phyloP scores from a whole-genome alignment of 2,329 filamentous ascomycete genomes.

The Neofusicoccum kwambonambiense region DNA sequence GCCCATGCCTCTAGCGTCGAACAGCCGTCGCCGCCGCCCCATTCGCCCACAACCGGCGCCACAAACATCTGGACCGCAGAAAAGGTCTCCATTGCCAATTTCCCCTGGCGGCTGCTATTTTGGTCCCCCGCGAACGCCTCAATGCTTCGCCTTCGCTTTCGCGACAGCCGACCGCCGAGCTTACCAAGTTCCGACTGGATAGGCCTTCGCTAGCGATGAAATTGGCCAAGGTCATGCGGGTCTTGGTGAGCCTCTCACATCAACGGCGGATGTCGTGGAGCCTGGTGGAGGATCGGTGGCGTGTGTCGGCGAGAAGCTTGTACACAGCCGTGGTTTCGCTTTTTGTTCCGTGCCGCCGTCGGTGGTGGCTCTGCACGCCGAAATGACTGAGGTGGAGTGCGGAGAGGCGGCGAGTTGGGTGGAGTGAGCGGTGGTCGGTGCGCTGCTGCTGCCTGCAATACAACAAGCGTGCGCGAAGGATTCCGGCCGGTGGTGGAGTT shows the following conservation, averaged over 20 bases:
- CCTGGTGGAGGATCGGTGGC: background rate
- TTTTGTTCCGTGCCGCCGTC: background rate
- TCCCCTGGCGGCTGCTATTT: background rate
- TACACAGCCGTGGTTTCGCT: background rate
- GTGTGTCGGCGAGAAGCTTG: background rate
- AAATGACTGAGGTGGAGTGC: background rate
- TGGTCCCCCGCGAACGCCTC: background rate
- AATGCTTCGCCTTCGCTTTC: slow-evolving; percentile 2
- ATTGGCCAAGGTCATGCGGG: background rate
- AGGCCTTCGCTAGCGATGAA: background rate
- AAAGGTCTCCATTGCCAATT: background rate
- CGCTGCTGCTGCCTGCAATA: background rate
- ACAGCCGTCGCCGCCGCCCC: background rate
- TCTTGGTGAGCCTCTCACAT: background rate
- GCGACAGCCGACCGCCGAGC: background rate
- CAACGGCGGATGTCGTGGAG: background rate
- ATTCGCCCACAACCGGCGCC: background rate
- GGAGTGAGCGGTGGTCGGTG: background rate
- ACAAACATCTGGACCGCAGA: background rate
- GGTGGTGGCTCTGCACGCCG: too few relatives aligned
- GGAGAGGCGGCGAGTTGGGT: background rate
- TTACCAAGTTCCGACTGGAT: background rate
- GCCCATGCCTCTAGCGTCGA: background rate
- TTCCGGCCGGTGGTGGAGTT: background rate
- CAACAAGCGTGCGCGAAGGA: slow-evolving; percentile 7